Evolutionary conservation across 1,284 basidiomycete species (phyloP).

Genomic region (Moesziomyces sp.): DNA sequence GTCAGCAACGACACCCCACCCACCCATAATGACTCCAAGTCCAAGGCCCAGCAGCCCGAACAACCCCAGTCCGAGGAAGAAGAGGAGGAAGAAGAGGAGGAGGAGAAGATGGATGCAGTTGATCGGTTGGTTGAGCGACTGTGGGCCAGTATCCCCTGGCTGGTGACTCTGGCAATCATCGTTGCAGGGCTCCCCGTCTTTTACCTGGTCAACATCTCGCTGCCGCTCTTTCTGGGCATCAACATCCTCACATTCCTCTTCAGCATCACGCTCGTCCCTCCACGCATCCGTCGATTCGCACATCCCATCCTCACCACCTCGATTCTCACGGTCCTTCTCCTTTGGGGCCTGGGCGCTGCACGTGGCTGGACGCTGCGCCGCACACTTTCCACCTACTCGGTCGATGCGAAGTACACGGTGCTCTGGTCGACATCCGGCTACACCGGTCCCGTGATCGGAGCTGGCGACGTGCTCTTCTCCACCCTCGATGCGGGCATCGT

Average conservation of each 20-base stretch:
- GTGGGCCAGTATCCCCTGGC: slow-evolving; percentile 41
- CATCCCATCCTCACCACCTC: slow-evolving; percentile 62
- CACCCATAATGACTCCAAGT: neutral
- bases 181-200: slow-evolving; percentile 54
- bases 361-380: slow-evolving; percentile 28
- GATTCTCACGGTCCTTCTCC: slow-evolving; percentile 49
- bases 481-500: slow-evolving; percentile 61
- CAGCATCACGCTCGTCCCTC: slow-evolving; percentile 53
- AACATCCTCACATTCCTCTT: slow-evolving; percentile 56
- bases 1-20: slow-evolving; percentile 11
- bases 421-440: slow-evolving; percentile 50
- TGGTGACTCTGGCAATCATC: slow-evolving; percentile 37
- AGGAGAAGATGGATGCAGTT: slow-evolving; percentile 44
- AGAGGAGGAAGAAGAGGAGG: neutral
- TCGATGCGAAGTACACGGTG: slow-evolving; percentile 51
- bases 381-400: slow-evolving; percentile 41
- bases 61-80: neutral
- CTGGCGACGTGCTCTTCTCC: slow-evolving; percentile 55
- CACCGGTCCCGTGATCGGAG: slow-evolving; percentile 55
- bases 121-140: slow-evolving; percentile 48
- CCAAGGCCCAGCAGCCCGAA: neutral
- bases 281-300: slow-evolving; percentile 43
- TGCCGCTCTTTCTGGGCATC: slow-evolving; percentile 55
- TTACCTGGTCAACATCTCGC: slow-evolving; percentile 50
- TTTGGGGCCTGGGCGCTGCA: slow-evolving; percentile 54